Base-by-base conservation (phyloP, 352 stramenopile genomes). In the Halophytophthora batemanensis region DNA sequence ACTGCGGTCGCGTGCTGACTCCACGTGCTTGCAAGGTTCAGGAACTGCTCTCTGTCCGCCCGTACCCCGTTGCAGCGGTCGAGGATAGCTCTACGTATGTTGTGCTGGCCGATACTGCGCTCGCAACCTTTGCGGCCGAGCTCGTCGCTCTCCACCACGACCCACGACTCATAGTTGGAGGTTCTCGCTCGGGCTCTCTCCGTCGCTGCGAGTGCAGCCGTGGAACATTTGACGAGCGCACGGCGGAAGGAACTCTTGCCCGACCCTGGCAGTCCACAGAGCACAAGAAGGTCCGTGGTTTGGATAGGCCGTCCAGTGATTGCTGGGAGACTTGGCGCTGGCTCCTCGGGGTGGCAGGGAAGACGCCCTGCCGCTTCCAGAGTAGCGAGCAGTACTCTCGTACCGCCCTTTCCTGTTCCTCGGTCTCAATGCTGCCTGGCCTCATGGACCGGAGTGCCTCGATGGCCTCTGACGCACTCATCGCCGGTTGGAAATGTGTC, bases 181-280 rank as follows among this genome's bases (percentile, higher is more conserved):
- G 47, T 57, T 31, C 50, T 59, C 17, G 29, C 28, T 4, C 57
- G 51, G 23, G 56, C 36, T 0, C 39, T 35, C n/a, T 19, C 35
- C 21, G 51, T 53, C 12, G 38, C 35, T 19, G 33, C 28, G 17
- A 50, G 25, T 7, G 59, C 55, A 1, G 61, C 71, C 1, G 33
- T 39, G 4, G 29, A 48, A 1, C 69, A 71, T 31, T 85, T 83
- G 33, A 66, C 45, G 3, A 87, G 48, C 22, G 74, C 72, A 15
- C 37, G 38, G 18, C 74, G 64, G 36, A 87, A 87, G n/a, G 77
- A 80, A 33, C 71, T 80, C 44, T 87, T 87, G 0, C 77, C 77
- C 0, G 73, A 76, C 2, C 77, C 76, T 2, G 77, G 77, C 15
- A 85, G 40, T 2, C 77, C 77, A 44, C 74, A 87, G 7, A 87